These are phyloP conservation scores for Mycena indigotica DNA, from an alignment of 768 basidiomycete species.

Conservation along the genomic window DNA sequence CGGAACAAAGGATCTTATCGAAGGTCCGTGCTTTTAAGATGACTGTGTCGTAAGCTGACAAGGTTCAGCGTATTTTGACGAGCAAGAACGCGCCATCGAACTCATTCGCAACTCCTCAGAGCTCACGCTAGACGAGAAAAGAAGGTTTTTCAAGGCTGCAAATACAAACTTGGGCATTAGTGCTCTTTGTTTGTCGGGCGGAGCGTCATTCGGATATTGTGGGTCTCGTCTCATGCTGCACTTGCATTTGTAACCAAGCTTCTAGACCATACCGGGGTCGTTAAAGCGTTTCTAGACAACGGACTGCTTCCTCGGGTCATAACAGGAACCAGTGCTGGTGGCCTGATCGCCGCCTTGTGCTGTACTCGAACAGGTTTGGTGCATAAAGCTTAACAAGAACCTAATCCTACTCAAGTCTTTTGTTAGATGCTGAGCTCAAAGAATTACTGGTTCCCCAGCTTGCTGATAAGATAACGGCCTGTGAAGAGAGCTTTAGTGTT, in stretches of 20 bases:
- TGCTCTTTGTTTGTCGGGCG: constrained; percentile 94
- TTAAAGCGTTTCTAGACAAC: constrained; percentile 89
- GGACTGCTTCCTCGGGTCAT: constrained; percentile 87
- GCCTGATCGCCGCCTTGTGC: constrained; percentile 71
- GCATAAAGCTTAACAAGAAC: too few species aligned
- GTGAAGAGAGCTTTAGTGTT: constrained; percentile 71
- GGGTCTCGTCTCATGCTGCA: constrained; percentile 28
- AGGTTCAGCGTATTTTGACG: constrained; percentile 71
- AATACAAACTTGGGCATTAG: constrained; percentile 88
- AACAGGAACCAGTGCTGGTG: constrained; percentile 93
- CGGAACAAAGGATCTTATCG: constrained; percentile 89
- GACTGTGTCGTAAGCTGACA: constrained; percentile 12
- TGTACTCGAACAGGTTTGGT: constrained; percentile 73
- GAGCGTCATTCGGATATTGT: constrained; percentile 95
- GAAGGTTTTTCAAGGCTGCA: constrained; percentile 84
- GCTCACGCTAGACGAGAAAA: constrained; percentile 85
- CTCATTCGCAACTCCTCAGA: constrained; percentile 75
- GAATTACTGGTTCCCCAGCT: constrained; percentile 77
- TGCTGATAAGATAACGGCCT: constrained; percentile 81
- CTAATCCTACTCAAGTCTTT: too few species aligned
- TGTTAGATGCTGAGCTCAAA: constrained; percentile 74
- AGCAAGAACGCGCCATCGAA: constrained; percentile 74
- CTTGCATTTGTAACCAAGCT: constrained; percentile 11
- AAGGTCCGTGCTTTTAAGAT: constrained; percentile 51
- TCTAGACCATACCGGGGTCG: constrained; percentile 91